Base-by-base conservation (phyloP, 768 basidiomycete genomes). In the Kwoniella sp. region DNA sequence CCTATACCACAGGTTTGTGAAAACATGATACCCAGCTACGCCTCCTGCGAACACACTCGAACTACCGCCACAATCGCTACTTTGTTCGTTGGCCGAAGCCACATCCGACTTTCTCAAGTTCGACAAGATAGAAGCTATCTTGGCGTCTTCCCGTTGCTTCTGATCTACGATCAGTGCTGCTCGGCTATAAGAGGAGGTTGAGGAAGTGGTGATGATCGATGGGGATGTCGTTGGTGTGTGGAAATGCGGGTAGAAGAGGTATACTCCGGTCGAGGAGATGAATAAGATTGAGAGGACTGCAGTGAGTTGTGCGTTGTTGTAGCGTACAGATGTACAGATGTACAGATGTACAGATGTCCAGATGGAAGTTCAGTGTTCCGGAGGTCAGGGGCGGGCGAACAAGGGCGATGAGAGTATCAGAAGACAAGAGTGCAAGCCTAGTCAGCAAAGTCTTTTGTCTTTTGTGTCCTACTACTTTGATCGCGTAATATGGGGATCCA, bases 1-100 rank as follows among this genome's bases (percentile, higher is more conserved):
- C 13, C 48, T 36, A 36, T 55, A 62, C 60, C 60, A 62, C 25
- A 62, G 9, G 13, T 55, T 62, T 40, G 47, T 52, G 29, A 62
- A 55, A 3, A 49, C 47, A 17, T 62, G 33, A 22, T 55, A 62
- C 10, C 60, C 60, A 7, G 47, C 46, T 2, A 60, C 36, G 2
- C 21, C 22, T 40, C 40, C 59, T 53, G 36, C 50, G 24, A 29
- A 17, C 33, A 21, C 15, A 19, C 12, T 17, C 33, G 52, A 53
- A 13, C n/a, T 17, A 19, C 27, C n/a, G 27, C 33, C 52, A 30
- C 27, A 52, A 17, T 6, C 33, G 33, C 33, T n/a, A n/a, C n/a
- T n/a, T n/a, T n/a, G n/a, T n/a, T n/a, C n/a, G n/a, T n/a, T n/a
- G n/a, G n/a, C n/a, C n/a, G n/a, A n/a, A n/a, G n/a, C 33, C 33